Conservation (phyloP, 495 filamentous ascomycete genomes). For the Pyrenopolyporus hunteri region DNA sequence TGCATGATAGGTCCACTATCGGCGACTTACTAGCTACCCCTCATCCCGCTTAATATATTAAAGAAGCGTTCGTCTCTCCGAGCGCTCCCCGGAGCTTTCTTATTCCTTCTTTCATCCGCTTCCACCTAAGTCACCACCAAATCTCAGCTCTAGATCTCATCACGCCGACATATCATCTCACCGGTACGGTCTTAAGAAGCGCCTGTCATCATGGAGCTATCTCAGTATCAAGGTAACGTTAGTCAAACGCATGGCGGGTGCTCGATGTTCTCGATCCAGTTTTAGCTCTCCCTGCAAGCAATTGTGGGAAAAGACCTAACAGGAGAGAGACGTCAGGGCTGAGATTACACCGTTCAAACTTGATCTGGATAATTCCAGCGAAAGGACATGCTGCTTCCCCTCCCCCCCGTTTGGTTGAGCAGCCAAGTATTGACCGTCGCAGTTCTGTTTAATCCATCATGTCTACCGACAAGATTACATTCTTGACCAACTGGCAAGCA, state of each 20-base stretch:
- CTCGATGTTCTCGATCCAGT: conserved; percentile 45
- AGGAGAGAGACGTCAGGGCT: conserved; percentile 34
- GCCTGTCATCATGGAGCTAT: conserved; percentile 38
- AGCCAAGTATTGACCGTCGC: conserved; percentile 42
- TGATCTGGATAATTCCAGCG: conserved; percentile 87
- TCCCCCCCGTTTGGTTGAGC: conserved; percentile 41
- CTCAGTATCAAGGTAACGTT: conserved; percentile 41
- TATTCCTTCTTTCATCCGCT: neutral
- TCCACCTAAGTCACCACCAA: neutral
- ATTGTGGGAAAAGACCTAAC: conserved; percentile 17
- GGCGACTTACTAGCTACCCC: conserved; percentile 19
- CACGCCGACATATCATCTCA: conserved; percentile 5
- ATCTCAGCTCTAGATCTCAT: neutral
- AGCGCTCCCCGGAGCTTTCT: neutral
- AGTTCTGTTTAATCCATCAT: conserved; percentile 56
- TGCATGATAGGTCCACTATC: conserved; percentile 28
- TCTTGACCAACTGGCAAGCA: conserved; percentile 72
- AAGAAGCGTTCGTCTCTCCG: neutral
- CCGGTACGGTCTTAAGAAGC: conserved; percentile 29
- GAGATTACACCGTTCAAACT: conserved; percentile 58
- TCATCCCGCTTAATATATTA: conserved; percentile 20
- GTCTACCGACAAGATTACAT: conserved; percentile 77
- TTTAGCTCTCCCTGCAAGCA: neutral
- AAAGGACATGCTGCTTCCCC: conserved; percentile 76
- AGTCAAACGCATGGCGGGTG: conserved; percentile 65